Percentiles rank a stretch among this genome's conserved stretches.
Conservation (phyloP, 1,284 basidiomycete species). For the Sanghuangporus sanghuang region DNA sequence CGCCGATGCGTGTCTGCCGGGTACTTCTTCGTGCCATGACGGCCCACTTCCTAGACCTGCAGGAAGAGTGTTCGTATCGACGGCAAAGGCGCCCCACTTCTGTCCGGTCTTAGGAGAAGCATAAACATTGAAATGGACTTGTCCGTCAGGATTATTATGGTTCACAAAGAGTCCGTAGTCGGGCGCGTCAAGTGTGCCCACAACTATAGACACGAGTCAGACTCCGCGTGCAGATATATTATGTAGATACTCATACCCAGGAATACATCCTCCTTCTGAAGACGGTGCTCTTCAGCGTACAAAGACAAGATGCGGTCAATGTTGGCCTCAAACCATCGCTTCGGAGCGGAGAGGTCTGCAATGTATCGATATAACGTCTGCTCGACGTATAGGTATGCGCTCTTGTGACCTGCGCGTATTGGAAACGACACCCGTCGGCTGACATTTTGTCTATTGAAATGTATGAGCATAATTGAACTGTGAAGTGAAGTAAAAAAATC, state of each 20-base stretch:
- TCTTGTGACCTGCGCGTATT: conserved; percentile 56
- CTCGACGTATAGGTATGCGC: conserved; percentile 63
- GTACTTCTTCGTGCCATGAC: conserved; percentile 35
- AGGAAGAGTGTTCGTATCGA: conserved; percentile 38
- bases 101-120: conserved; percentile 42
- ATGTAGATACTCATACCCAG: conserved; percentile 42
- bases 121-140: conserved; percentile 66
- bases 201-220: conserved; percentile 39
- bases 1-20: conserved; percentile 33
- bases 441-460: conserved; percentile 37
- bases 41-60: conserved; percentile 31
- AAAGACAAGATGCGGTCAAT: conserved; percentile 56
- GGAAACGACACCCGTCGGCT: conserved; percentile 54
- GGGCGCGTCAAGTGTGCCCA: conserved; percentile 60
- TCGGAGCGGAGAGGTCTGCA: conserved; percentile 52
- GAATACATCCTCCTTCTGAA: conserved; percentile 66
- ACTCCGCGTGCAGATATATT: neutral
- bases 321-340: conserved; percentile 67
- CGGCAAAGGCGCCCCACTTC: conserved; percentile 66
- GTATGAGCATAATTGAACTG: neutral
- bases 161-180: conserved; percentile 69
- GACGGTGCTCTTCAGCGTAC: conserved; percentile 47
- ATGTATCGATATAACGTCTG: conserved; percentile 64
- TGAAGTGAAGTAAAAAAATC: conserved; percentile 13
- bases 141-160: conserved; percentile 60